Evolutionary conservation across 179 eudicot species (phyloP), one percentile per base, ranked within the genome.

Genomic region (Drosera spatulata): DNA sequence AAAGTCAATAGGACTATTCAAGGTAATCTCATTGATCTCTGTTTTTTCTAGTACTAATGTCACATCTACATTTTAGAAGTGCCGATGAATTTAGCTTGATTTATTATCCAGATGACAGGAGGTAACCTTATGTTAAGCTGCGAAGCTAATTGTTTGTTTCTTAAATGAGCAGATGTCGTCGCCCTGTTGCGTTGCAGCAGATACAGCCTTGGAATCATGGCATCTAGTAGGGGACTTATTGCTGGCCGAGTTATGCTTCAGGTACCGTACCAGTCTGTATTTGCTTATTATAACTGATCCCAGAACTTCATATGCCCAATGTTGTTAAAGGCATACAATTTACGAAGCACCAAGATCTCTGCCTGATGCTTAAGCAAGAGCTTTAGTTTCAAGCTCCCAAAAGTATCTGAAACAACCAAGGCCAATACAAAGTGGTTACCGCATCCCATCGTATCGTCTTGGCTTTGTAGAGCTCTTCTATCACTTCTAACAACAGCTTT

Each of bases 171-270:
- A 94, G 99, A 94, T 72, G 87, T 87, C 63, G 96, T 94, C 63
- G 94, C 97, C 49, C 73, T 94, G 83, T 87, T 94, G 69, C 88
- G 80, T 13, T 94, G 99, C 81, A 94, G 97, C 78, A 81, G 99
- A 12, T 85, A 65, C 53, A 90, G 97, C 70, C 96, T 94, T 67
- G 96, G 99, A 53, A 85, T 94, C 67, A 87, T 90, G 96, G 97
- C 99, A 53, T 87, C 99, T 43, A 80, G 91, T 55, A 85, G 96
- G 82, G 99, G 99, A 50, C 86, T 81, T 48, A 76, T 94, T 60
- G 87, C 85, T 63, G 97, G 99, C 67, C 86, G 99, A 53, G 67
- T 94, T 60, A 58, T 75, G 76, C 73, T 94, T 61, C 87, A 94
- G 97, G 99, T 71, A 71, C 41, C 7, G 33, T 22, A 22, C 33